These are phyloP conservation scores for Euphorbia celastroides DNA, from an alignment of 441 rosid genomes.

Conservation along the genomic window DNA sequence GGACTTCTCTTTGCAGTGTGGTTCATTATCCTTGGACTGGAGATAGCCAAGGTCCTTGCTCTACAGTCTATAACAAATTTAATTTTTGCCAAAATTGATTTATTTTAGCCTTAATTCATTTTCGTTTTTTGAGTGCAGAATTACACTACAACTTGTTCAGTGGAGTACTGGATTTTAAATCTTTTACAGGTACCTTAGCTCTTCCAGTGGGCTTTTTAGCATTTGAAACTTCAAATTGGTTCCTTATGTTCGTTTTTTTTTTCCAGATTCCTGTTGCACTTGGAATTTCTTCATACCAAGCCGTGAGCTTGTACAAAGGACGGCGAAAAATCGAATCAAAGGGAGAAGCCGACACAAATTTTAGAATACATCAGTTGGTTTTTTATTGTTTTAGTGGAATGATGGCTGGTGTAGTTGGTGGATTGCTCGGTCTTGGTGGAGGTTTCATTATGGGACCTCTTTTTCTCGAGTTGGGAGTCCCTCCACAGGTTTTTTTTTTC, in stretches of 20 bases:
- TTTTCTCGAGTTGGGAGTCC: conserved; percentile 60
- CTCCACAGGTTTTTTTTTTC: conserved; percentile 51
- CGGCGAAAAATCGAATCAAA: conserved; percentile 42
- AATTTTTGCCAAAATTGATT: neutral
- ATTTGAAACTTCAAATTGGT: neutral
- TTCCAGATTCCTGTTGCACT: conserved; percentile 52
- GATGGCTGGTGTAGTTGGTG: conserved; percentile 57
- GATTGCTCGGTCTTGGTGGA: conserved; percentile 68
- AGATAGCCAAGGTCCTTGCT: conserved; percentile 39
- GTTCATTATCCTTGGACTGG: conserved; percentile 38
- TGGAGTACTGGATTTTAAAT: conserved; percentile 41
- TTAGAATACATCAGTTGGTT: conserved; percentile 37
- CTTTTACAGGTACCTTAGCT: conserved; percentile 57
- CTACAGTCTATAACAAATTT: too few species aligned
- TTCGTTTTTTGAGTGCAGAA: conserved; percentile 37
- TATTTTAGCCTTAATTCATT: neutral
- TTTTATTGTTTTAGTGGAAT: conserved; percentile 39
- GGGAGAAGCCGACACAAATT: conserved; percentile 35
- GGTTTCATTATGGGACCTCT: conserved; percentile 71
- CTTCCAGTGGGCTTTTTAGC: too few species aligned
- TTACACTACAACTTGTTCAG: conserved; percentile 43
- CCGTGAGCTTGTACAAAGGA: conserved; percentile 51
- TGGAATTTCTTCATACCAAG: conserved; percentile 46
- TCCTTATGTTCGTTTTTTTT: neutral
- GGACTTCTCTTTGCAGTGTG: conserved; percentile 46